Conservation (phyloP, 495 filamentous ascomycete genomes). For the Elasticomyces elasticus region DNA sequence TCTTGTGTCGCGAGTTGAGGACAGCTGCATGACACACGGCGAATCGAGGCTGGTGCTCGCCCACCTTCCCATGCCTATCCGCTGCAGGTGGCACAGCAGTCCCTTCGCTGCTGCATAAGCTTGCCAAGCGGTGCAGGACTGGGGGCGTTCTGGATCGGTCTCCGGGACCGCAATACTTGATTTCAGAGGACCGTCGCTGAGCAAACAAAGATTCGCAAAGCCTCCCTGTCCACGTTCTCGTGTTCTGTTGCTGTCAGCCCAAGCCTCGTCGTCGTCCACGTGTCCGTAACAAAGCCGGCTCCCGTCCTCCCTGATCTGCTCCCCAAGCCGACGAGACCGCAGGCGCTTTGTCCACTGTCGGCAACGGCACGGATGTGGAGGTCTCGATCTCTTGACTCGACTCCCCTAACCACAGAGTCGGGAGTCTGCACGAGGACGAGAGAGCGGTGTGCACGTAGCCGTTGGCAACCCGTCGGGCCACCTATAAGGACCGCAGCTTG, state of each 20-base stretch:
- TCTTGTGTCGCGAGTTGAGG: not conserved
- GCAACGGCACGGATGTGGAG: not conserved
- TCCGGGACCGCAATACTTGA: no score
- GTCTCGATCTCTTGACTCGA: no score
- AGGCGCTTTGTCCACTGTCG: not conserved
- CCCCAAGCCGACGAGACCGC: not conserved
- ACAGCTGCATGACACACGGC: constrained; percentile 8
- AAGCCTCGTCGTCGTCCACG: not conserved
- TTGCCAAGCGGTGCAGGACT: not conserved
- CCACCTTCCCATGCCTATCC: not conserved
- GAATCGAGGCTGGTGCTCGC: constrained; percentile 7
- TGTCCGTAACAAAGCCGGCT: not conserved
- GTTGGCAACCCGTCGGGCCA: not conserved
- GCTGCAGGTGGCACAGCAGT: constrained; percentile 5
- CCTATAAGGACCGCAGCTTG: not conserved
- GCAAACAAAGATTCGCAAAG: not conserved
- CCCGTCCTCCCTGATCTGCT: not conserved
- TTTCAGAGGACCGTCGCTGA: not conserved
- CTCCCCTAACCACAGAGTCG: no score
- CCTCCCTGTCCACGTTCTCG: not conserved
- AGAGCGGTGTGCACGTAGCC: not conserved
- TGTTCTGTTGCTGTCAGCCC: not conserved
- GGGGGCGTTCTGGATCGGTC: not conserved
- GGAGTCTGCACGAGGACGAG: no score
- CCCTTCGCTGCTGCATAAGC: constrained; percentile 6